A percentile compares a stretch with the other conserved stretches of the same genome.
Evolutionary conservation across 2,329 filamentous ascomycete genomes (phyloP).

Genomic region (Pestalotiopsis sp.): DNA sequence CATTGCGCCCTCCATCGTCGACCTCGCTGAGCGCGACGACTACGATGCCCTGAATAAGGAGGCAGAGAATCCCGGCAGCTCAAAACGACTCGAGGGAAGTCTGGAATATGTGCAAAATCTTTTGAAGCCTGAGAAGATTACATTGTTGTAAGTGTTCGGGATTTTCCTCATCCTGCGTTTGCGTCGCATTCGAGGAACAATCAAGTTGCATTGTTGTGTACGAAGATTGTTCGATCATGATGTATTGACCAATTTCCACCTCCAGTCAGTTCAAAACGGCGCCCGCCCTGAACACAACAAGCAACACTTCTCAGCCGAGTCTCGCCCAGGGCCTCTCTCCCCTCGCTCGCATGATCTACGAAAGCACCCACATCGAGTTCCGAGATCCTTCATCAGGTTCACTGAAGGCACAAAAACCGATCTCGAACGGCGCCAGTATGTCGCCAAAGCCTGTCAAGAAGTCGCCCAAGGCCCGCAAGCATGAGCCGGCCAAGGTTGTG

Average conservation of each 20-base stretch:
- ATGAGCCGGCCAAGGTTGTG: conserved; percentile 33
- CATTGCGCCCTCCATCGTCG: conserved; percentile 51
- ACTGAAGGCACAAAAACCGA: conserved; percentile 27
- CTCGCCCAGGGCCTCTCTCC: conserved; percentile 50
- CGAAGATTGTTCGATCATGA: neutral
- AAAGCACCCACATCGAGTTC: conserved; percentile 44
- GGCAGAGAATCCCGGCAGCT: conserved; percentile 59
- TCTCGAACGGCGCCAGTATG: conserved; percentile 33
- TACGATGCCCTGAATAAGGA: conserved; percentile 75
- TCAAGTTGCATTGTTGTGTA: neutral
- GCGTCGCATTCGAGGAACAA: neutral
- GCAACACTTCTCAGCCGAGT: conserved; percentile 28
- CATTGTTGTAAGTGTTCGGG: conserved; percentile 60
- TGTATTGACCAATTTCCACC: conserved; percentile 27
- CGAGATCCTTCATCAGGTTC: conserved; percentile 41
- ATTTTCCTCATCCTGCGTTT: neutral
- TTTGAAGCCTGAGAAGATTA: conserved; percentile 70
- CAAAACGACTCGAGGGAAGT: conserved; percentile 70
- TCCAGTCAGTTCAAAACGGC: conserved; percentile 60
- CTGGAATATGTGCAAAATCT: conserved; percentile 76
- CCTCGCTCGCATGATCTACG: conserved; percentile 51
- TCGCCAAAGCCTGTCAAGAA: conserved; percentile 29
- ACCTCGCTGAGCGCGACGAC: conserved; percentile 54
- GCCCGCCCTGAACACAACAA: conserved; percentile 36
- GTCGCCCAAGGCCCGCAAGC: conserved; percentile 34